Conservation (phyloP, 2,329 filamentous ascomycete genomes). For the Chrysoporthe austroafricana region DNA sequence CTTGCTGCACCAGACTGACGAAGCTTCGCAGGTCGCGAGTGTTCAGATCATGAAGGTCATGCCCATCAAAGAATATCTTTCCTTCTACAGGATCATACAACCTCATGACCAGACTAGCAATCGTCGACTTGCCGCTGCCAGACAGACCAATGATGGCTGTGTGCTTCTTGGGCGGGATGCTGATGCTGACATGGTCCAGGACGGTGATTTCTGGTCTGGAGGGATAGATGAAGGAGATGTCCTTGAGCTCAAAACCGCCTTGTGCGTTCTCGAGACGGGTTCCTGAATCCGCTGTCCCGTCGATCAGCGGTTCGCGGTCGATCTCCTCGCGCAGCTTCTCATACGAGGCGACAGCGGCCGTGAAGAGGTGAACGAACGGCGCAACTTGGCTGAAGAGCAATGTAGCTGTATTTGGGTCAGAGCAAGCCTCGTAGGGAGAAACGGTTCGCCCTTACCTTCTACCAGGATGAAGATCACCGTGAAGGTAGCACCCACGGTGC, state of each 20-base stretch:
- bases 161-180: constrained; percentile 47
- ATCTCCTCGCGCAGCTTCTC: constrained; percentile 60
- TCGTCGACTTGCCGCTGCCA: constrained; percentile 61
- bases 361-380: constrained; percentile 63
- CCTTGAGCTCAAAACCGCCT: constrained; percentile 24
- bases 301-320: constrained; percentile 50
- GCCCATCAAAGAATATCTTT: constrained; percentile 42
- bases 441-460: constrained; percentile 42
- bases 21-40: constrained; percentile 42
- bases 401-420: constrained; percentile 44
- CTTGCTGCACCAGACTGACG: constrained; percentile 41
- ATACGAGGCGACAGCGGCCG: constrained; percentile 56
- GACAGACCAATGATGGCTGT: constrained; percentile 64
- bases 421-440: background rate
- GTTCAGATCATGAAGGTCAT: constrained; percentile 42
- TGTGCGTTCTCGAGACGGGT: constrained; percentile 26
- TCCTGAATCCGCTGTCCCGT: constrained; percentile 37
- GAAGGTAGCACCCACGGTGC: constrained; percentile 52
- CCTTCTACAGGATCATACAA: constrained; percentile 52
- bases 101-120: constrained; percentile 48
- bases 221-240: constrained; percentile 47
- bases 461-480: constrained; percentile 60
- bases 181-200: constrained; percentile 45
- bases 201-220: constrained; percentile 48
- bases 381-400: constrained; percentile 64